Percentiles rank a stretch among this genome's conserved stretches.
phyloP scores from a whole-genome alignment of 106 monocot species.

The Ottelia alismoides region DNA sequence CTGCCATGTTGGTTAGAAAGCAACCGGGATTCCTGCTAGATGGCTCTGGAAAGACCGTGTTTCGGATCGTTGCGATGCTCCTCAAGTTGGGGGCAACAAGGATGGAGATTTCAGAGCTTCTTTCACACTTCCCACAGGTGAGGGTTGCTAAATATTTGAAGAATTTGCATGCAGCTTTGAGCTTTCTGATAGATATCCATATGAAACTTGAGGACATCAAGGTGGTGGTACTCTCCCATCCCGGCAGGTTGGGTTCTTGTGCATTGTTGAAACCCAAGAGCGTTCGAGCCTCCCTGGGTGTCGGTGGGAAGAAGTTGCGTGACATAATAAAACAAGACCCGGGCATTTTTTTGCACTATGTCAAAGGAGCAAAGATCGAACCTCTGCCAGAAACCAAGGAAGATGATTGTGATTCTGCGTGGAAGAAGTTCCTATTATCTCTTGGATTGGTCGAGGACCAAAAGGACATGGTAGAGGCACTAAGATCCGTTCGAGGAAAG shows the following conservation, averaged over 20 bases:
- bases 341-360: conserved; percentile 27
- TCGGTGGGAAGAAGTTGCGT: conserved; percentile 30
- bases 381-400: conserved; percentile 16
- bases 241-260: conserved; percentile 29
- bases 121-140: conserved; percentile 34
- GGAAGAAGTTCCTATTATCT: conserved; percentile 36
- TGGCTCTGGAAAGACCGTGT: conserved; percentile 27
- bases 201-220: conserved; percentile 33
- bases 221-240: conserved; percentile 23
- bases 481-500: conserved; percentile 42
- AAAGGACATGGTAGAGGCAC: conserved; percentile 43
- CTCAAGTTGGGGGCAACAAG: conserved; percentile 32
- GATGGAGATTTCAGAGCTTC: conserved; percentile 20
- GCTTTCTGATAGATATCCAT: conserved; percentile 33
- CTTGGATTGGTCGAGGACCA: conserved; percentile 45
- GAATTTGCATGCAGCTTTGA: conserved; percentile 26
- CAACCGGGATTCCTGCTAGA: conserved; percentile 36
- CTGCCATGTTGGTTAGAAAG: conserved; percentile 21
- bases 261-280: conserved; percentile 25
- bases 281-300: conserved; percentile 13
- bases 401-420: conserved; percentile 7
- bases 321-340: conserved; percentile 49
- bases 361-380: conserved; percentile 22
- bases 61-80: conserved; percentile 23
- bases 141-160: conserved; percentile 17